Percentiles rank a stretch among this genome's conserved stretches.
Evolutionary conservation across 805 yeast species (phyloP).

Genomic region (Candida odintsovae): DNA sequence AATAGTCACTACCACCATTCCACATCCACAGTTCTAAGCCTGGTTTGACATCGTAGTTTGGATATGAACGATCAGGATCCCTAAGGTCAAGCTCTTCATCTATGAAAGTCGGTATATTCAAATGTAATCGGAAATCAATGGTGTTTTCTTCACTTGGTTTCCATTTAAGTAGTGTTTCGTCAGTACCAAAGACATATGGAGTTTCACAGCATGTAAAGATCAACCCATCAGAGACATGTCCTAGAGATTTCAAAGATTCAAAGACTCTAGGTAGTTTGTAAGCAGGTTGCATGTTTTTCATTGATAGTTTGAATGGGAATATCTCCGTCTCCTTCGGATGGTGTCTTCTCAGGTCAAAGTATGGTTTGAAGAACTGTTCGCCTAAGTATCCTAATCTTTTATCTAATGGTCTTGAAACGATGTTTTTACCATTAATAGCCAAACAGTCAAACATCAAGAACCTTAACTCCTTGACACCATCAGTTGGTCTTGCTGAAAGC

Average conservation of each 20-base stretch:
- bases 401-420: slow-evolving; percentile 66
- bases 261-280: slow-evolving; percentile 75
- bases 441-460: slow-evolving; percentile 89
- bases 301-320: slow-evolving; percentile 80
- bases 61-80: slow-evolving; percentile 68
- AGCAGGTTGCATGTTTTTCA: slow-evolving; percentile 84
- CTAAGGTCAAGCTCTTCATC: slow-evolving; percentile 56
- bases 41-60: slow-evolving; percentile 80
- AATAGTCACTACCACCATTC: slow-evolving; percentile 63
- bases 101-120: slow-evolving; percentile 51
- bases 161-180: slow-evolving; percentile 85
- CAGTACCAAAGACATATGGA: slow-evolving; percentile 87
- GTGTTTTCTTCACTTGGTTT: slow-evolving; percentile 96
- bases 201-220: slow-evolving; percentile 88
- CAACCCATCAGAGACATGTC: slow-evolving; percentile 90
- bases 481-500: slow-evolving; percentile 48
- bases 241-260: slow-evolving; percentile 60
- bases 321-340: slow-evolving; percentile 69
- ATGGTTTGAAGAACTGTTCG: slow-evolving; percentile 77
- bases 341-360: slow-evolving; percentile 56
- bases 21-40: slow-evolving; percentile 62
- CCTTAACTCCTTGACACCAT: slow-evolving; percentile 59
- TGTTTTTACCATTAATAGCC: slow-evolving; percentile 68
- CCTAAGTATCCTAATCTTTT: slow-evolving; percentile 85
- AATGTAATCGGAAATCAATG: slow-evolving; percentile 72